Evolutionary conservation across 306 rosid species (phyloP), one percentile per base, ranked within the genome.

Genomic region (Luffa aegyptiaca): DNA sequence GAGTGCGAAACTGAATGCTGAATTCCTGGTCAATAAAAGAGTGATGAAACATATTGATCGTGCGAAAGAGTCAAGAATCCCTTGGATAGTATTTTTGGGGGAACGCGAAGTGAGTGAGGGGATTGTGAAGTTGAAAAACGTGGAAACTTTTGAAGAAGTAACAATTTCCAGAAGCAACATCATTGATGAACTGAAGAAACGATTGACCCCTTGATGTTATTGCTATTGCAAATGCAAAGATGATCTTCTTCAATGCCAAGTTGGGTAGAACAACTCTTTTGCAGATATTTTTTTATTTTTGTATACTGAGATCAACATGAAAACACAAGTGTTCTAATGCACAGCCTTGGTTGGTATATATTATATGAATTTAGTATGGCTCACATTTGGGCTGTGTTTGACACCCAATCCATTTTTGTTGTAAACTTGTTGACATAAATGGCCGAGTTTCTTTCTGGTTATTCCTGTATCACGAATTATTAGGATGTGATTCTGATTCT

Each of bases 11-110:
- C 82, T 95, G 76, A 84, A 87, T 39, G 85, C 96, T 3, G 97
- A 95, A 49, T 92, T 53, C 82, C 77, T 87, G 84, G 92, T 89
- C 26, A 84, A 87, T 74, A 95, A 90, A 82, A 89, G 92, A 82
- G 18, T 74, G 49, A 58, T 8, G 51, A 95, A 95, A 83, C 97
- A 90, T 86, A 80, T 90, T 20, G 94, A 93, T 55, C 91, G 90
- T 80, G 98, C 92, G 21, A 84, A 65, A 83, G 97, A 92, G 46
- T 90, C 93, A 37, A 85, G 84, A 80, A 91, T 95, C 57, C 97
- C 97, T n/a, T 92, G 92, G 95, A 92, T 95, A 90, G 78, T 95
- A 57, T 74, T 92, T 31, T 88, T 87, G 61, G 97, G 97, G 12
- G 97, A 95, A 70, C 90, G 87, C 42, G 93, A 91, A 83, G 31